Evolutionary conservation across 352 stramenopile species (phyloP), one percentile per base, ranked within the genome.

Genomic region (Globisporangium cystogenes): DNA sequence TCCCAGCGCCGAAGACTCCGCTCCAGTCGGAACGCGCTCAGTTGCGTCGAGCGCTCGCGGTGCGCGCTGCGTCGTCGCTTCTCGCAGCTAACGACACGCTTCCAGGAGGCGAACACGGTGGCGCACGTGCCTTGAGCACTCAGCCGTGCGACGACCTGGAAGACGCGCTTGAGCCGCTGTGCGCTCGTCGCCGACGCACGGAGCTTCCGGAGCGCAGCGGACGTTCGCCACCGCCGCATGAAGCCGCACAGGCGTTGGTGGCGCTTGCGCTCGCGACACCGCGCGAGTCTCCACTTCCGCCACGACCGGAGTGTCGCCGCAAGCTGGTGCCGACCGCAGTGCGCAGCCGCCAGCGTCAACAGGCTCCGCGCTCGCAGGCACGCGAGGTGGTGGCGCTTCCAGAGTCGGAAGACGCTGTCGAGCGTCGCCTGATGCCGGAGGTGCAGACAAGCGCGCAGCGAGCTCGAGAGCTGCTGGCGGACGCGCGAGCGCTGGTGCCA

Each of bases 1-100:
- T 39, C 49, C 74, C 70, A 86, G 5, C 26, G 48, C 16, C 48
- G 36, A 27, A 85, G 24, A 5, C 24, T 26, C 7, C 26, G 47
- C 36, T 54, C 44, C 1, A 70, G 37, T 26, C 60, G 65, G 23
- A 70, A 68, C 4, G n/a, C 24, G 26, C 31, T 7, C 14, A 62
- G 33, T 27, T 43, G 23, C 11, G n/a, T 23, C 14, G 37, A 0
- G 4, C 33, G 37, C 12, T 27, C 26, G 14, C 36, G 14, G 21
- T 31, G 21, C 7, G 7, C 6, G 39, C 4, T 51, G 21, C 31
- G 16, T 7, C 43, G 15, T 27, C 26, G 23, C 16, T 26, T 35
- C 15, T 47, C 37, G 1, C 15, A 3, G 4, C 10, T 26, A 1
- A 59, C 15, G 6, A 58, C 50, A 3, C 18, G 2, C 49, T 44